Conservation (phyloP, 1,284 basidiomycete genomes). For the Ceratobasidium sp. region DNA sequence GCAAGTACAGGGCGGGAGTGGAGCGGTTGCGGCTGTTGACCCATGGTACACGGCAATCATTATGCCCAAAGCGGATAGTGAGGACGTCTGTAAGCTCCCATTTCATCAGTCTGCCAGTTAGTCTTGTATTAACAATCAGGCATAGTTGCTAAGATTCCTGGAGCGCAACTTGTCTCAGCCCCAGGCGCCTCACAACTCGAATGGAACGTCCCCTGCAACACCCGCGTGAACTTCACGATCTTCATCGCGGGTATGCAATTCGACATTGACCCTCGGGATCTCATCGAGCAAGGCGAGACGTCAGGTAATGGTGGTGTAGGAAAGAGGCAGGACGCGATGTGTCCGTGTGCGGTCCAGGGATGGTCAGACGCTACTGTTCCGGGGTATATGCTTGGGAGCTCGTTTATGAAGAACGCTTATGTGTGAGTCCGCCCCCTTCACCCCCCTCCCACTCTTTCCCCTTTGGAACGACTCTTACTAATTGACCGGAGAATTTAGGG, state of each 20-base stretch:
- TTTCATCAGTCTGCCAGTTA: not conserved
- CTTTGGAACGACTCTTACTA: too few species aligned
- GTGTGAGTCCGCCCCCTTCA: conserved; percentile 18
- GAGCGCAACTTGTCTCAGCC: conserved; percentile 14
- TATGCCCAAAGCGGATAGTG: conserved; percentile 32
- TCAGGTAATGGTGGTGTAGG: not conserved
- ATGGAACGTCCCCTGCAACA: conserved; percentile 35
- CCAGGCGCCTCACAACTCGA: conserved; percentile 5
- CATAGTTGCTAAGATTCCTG: conserved; percentile 37
- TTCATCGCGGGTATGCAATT: conserved; percentile 24
- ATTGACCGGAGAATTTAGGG: too few species aligned
- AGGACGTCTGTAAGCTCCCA: conserved; percentile 22
- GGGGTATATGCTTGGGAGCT: conserved; percentile 40
- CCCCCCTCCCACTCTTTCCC: too few species aligned
- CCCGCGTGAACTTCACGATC: conserved; percentile 31
- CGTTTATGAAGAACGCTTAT: conserved; percentile 41
- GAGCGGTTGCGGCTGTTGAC: conserved; percentile 28
- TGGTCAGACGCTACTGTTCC: conserved; percentile 29
- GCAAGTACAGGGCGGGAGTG: conserved; percentile 4
- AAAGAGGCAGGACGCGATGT: conserved; percentile 35
- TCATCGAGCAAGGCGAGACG: conserved; percentile 23
- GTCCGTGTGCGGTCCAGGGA: conserved; percentile 22
- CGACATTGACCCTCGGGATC: conserved; percentile 24
- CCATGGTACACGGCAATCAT: conserved; percentile 32
- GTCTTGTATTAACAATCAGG: not conserved